Evolutionary conservation across 2,329 filamentous ascomycete genomes (phyloP), one percentile per base, ranked within the genome.

Genomic region (Fusarium denticulatum): DNA sequence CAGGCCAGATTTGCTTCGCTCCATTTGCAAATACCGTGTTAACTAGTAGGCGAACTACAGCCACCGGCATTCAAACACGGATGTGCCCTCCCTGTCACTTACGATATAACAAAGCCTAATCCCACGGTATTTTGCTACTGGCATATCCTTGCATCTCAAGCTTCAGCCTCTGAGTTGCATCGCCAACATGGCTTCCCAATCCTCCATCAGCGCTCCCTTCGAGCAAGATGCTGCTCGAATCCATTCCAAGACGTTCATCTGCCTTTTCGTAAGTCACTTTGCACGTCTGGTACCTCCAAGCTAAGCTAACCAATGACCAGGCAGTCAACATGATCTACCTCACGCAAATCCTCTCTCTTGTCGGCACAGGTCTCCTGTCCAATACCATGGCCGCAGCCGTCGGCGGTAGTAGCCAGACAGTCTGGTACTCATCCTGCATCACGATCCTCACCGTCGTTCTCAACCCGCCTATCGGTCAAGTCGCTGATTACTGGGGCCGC

Each of bases 291-390:
- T 3, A 22, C 34, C 7, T 12, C 24, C 4, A 55, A 16, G 32
- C 32, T 36, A 52, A 18, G 24, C 34, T 55, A 14, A 55, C 10
- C 24, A 55, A 5, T 6, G 6, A 11, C 7, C 6, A 55, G 50
- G 50, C 50, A 7, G 50, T 55, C 24, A 55, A 55, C 34, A 39
- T 55, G 6, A 40, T 55, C 22, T 55, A 55, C 14, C 6, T 55
- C 5, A 28, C 50, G 0, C 50, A 55, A 10, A 6, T 55, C 24
- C 20, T 55, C 0, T 55, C 50, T 13, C 50, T 55, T 20, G 34
- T 55, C 20, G 50, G 50, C 6, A 28, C 50, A 18, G 50, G 50
- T 8, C 34, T 55, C 15, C 4, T 55, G 15, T 36, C 50, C n/a
- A 55, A 55, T 28, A 14, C 20, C 5, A 55, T 55, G 50, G 50